These are phyloP conservation scores for Stylosanthes scabra DNA, from an alignment of 331 rosid species.

Conservation along the genomic window DNA sequence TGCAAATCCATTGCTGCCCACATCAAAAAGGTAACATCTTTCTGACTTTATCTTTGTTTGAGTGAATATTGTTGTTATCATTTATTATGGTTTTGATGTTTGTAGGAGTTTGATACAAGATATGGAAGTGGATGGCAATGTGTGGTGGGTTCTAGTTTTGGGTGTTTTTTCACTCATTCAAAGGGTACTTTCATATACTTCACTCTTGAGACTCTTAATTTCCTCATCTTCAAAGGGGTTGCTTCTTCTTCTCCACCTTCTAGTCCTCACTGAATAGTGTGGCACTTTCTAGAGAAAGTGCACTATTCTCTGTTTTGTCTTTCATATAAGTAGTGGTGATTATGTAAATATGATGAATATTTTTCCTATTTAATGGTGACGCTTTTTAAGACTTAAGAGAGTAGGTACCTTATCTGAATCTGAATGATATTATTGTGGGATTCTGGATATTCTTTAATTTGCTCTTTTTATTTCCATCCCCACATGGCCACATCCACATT, in stretches of 20 bases:
- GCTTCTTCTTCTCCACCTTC: constrained; percentile 42
- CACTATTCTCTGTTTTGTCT: neutral
- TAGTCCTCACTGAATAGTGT: constrained; percentile 27
- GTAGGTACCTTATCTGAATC: constrained; percentile 32
- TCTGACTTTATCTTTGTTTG: neutral
- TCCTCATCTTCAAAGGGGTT: constrained; percentile 83
- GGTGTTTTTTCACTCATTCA: constrained; percentile 93
- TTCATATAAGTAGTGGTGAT: neutral
- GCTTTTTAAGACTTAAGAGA: neutral
- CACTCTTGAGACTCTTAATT: constrained; percentile 79
- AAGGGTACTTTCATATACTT: constrained; percentile 90
- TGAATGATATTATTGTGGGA: neutral
- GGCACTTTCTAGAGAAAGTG: neutral
- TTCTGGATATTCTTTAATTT: constrained; percentile 29
- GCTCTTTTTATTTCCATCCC: neutral
- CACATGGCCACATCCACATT: neutral
- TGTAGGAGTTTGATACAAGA: constrained; percentile 79
- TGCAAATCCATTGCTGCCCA: constrained; percentile 94
- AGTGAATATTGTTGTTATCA: neutral
- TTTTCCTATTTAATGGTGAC: neutral
- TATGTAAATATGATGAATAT: constrained; percentile 39
- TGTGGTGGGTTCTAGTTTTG: constrained; percentile 96
- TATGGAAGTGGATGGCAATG: constrained; percentile 97
- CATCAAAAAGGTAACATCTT: constrained; percentile 72
- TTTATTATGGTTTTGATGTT: constrained; percentile 28